Base-by-base conservation (phyloP, 129 eudicot species). In the Logfia minima region DNA sequence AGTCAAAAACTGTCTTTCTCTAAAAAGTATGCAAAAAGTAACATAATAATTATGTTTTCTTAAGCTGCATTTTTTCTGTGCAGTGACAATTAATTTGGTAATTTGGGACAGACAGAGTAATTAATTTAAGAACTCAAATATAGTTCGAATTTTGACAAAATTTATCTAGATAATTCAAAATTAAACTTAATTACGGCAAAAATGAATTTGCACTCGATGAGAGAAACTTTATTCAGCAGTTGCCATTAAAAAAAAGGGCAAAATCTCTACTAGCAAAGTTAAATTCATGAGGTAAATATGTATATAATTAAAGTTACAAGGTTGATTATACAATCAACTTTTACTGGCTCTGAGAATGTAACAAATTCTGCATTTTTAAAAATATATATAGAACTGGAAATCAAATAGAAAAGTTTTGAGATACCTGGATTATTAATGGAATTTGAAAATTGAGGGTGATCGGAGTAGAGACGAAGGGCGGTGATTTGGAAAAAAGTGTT, bases 401-500 rank as follows among this genome's bases (percentile, higher is more conserved):
- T 9, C 16, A 52, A 1, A 29, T 5, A 75, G 22, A 18, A 23
- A 55, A 14, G n/a, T 59, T 22, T 34, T 17, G 56, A 72, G 24
- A 32, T 77, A 78, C 81, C 81, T 1, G 85, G 74, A 48, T 48
- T 77, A 32, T 32, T 77, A 4, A 1, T 70, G 39, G 34, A 48
- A 66, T 71, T 31, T 77, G 81, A 55, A 75, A 66, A 43, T 19
- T 75, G 81, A 35, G 73, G 85, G 19, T 72, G 59, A 80, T 62
- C 63, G 24, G 72, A 79, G 85, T 77, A 80, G 19, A 71, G 72
- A 43, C 96, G 87, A 72, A 70, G 72, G 23, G 85, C 80, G 79
- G 75, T 53, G 75, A 51, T 7, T 6, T 34, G 77, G 53, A 55
- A 70, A 69, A 1, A 70, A 4, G 84, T 52, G 73, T 74, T 65